Base-by-base conservation (phyloP, 805 yeast genomes). In the Groenewaldozyma tartarivorans region DNA sequence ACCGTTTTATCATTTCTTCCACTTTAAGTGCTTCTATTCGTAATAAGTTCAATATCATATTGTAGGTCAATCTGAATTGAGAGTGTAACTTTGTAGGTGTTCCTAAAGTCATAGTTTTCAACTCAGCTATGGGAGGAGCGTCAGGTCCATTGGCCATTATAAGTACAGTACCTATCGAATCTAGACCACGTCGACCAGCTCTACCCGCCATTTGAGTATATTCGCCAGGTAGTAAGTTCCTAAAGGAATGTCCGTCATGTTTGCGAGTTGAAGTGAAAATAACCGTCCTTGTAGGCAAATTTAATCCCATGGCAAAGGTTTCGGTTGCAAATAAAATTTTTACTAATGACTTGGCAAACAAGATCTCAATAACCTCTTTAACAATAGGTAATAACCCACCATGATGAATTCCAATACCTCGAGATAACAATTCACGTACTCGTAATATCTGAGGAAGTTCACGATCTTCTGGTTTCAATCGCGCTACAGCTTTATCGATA, bases 171-270 rank as follows among this genome's bases (percentile, higher is more conserved):
- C 98, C 98, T 0, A 83, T 85, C 17, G 77, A 66, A 66, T 92
- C 98, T 48, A 92, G 65, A 27, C 98, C 98, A 68, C 98, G 78
- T 64, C 98, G 78, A 45, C 98, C 98, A 0, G 98, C 98, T 61
- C 98, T 75, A 35, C 98, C 98, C 0, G 96, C 88, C 98, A 92
- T 92, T 63, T 47, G 98, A 0, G 97, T 92, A 58, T 90, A 92
- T 59, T 92, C 98, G 41, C 98, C 98, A 0, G 98, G 96, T 6
- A 81, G 70, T 45, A 92, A 68, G 54, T 81, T 75, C 61, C 98
- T 72, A 61, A 85, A 77, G 0, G 74, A 74, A 22, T 78, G 72
- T 35, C 97, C 97, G 57, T 92, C 98, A 58, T 90, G 95, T 56
- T 92, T 92, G 49, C 90, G 67, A 38, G 81, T 65, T 36, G 81